Conservation (phyloP, 78 protist genomes). For the Bodo saltans region DNA sequence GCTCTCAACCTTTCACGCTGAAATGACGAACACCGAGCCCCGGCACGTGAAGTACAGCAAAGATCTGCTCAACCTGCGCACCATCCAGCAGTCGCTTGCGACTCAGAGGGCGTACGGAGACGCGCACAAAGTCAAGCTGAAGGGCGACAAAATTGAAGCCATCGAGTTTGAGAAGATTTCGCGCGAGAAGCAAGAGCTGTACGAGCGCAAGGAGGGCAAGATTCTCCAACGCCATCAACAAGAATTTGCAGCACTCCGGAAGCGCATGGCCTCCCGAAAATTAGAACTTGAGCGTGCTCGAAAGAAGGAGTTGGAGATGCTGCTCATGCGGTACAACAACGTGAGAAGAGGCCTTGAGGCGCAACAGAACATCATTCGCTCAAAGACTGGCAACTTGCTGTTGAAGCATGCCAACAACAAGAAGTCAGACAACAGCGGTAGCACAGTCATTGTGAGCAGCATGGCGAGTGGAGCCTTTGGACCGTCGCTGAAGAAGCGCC, state of each 20-base stretch:
- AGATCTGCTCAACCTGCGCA: conserved; percentile 48
- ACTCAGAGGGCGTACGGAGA: conserved; percentile 45
- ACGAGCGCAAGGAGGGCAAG: background rate
- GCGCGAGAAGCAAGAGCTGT: background rate
- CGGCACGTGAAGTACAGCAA: conserved; percentile 33
- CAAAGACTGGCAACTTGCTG: conserved; percentile 18
- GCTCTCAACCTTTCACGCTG: conserved; percentile 15
- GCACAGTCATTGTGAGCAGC: conserved; percentile 5
- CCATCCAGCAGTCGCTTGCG: conserved; percentile 40
- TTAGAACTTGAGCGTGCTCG: conserved; percentile 39
- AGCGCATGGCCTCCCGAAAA: conserved; percentile 36
- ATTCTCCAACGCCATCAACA: conserved; percentile 21
- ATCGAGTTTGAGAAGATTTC: conserved; percentile 35
- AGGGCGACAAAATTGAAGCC: conserved; percentile 33
- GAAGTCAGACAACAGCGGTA: conserved; percentile 15
- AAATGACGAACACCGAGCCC: background rate
- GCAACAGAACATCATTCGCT: conserved; percentile 33
- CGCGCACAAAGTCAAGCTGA: conserved; percentile 38
- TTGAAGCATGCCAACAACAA: conserved; percentile 14
- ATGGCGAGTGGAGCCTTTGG: conserved; percentile 22
- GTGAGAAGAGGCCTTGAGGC: conserved; percentile 30
- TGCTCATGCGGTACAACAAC: conserved; percentile 32
- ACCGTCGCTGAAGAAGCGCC: background rate
- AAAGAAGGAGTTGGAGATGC: conserved; percentile 36
- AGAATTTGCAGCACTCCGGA: conserved; percentile 34